A percentile compares a stretch with the other conserved stretches of the same genome.
Evolutionary conservation across 2,329 filamentous ascomycete species (phyloP).

Genomic region (Alternaria burnsii): DNA sequence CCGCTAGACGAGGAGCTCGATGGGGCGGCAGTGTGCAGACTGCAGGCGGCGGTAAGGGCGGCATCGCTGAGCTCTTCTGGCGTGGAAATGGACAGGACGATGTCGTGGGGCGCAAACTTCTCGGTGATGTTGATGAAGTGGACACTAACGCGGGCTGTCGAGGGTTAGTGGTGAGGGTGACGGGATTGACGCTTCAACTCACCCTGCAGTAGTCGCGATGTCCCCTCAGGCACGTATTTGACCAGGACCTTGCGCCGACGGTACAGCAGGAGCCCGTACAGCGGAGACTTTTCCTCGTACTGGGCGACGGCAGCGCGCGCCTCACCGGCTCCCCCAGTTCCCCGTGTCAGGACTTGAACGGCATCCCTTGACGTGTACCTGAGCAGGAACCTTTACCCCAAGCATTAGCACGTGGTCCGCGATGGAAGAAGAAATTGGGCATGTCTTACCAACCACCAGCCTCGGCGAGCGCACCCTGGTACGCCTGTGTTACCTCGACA

Average conservation of each 20-base stretch:
- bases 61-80: constrained; percentile 86
- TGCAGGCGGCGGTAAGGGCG: constrained; percentile 86
- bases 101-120: constrained; percentile 84
- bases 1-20: constrained; percentile 87
- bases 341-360: constrained; percentile 77
- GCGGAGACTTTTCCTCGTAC: constrained; percentile 84
- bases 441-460: constrained; percentile 88
- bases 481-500: constrained; percentile 80
- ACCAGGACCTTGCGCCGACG: constrained; percentile 88
- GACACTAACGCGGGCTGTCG: constrained; percentile 80
- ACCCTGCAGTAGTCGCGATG: constrained; percentile 94
- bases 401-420: constrained; percentile 34
- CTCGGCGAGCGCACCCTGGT: constrained; percentile 80
- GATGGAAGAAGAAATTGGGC: constrained; percentile 15
- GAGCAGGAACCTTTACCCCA: constrained; percentile 80
- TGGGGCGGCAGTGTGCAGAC: constrained; percentile 84
- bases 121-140: constrained; percentile 70
- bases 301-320: constrained; percentile 78
- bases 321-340: constrained; percentile 83
- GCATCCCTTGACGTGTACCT: constrained; percentile 91
- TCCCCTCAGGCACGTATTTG: constrained; percentile 90
- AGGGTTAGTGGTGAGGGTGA: background rate
- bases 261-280: constrained; percentile 93
- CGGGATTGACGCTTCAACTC: constrained; percentile 37
- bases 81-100: constrained; percentile 77